Evolutionary conservation across 164 flowering plant genomes (phyloP), one percentile per base, ranked within the genome.

Genomic region (Annona cherimola): DNA sequence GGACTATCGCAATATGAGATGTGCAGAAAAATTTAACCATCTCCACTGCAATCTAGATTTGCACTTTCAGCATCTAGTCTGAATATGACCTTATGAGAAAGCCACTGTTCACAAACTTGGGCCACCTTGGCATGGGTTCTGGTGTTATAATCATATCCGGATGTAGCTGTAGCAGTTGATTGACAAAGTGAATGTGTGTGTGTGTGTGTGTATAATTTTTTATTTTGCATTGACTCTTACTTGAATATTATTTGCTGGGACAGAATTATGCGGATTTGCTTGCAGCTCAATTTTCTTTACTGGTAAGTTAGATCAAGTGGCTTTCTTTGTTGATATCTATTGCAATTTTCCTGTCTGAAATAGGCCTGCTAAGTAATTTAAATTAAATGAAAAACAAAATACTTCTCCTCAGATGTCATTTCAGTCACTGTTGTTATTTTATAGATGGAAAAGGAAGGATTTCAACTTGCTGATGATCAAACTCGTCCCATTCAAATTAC

Each of bases 251-350:
- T 67, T 80, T 50, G 9, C 26, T 85, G 73, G 42, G 16, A 73
- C 96, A 96, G 99, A 83, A 87, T 72, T 73, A 77, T 61, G 94
- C 98, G 9, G 99, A 96, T 77, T 81, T 89, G 79, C 88, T 96
- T 72, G 97, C 92, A 35, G 80, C 80, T 9, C 94, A 93, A 76
- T 86, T 83, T 42, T 42, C 75, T 76, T 74, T 85, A 44, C 85
- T 89, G 91, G 98, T 96, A 86, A 43, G 91, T 76, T 68, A 42
- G 42, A 74, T 66, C 61, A 61, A 42, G n/a, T 41, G 42, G 42
- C 39, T 64, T 64, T 11, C 3, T 40, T 39, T 11, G 43, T 12
- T 39, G 7, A 64, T 26, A 26, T 35, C 40, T 14, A 40, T 44
- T 42, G 35, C 35, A 35, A n/a, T n/a, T 64, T 16, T 35, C 4